These are phyloP conservation scores for Mucor lusitanicus DNA, from an alignment of 371 early-diverging fungal genomes.

Conservation along the genomic window DNA sequence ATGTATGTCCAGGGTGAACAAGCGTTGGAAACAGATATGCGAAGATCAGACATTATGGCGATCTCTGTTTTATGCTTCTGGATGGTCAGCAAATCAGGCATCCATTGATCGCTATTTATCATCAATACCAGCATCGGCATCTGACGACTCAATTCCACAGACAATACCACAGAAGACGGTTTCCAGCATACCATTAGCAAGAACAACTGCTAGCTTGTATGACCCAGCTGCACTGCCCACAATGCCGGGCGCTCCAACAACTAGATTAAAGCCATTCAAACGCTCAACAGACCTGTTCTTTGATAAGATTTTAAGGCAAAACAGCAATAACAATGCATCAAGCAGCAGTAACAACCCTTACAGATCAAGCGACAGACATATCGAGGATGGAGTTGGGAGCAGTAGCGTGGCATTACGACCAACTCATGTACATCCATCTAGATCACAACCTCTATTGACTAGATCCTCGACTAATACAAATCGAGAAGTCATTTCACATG, in stretches of 20 bases:
- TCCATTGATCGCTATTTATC: constrained; percentile 50
- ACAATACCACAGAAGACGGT: constrained; percentile 5
- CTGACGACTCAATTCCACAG: neutral
- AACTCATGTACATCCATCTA: constrained; percentile 16
- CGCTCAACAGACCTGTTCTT: constrained; percentile 11
- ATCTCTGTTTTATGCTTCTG: constrained; percentile 46
- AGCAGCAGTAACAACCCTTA: neutral
- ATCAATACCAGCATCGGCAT: constrained; percentile 18
- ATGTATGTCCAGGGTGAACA: constrained; percentile 54
- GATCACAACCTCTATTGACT: constrained; percentile 19
- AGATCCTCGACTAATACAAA: neutral
- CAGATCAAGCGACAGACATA: neutral
- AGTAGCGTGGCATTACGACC: constrained; percentile 1
- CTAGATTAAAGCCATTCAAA: constrained; percentile 17
- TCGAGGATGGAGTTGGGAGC: neutral
- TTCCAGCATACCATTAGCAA: constrained; percentile 8
- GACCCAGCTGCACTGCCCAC: constrained; percentile 25
- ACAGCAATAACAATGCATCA: neutral
- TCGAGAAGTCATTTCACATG: constrained; percentile 9
- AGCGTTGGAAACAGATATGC: constrained; percentile 61
- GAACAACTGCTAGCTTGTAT: constrained; percentile 12
- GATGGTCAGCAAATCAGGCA: constrained; percentile 54
- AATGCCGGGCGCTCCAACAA: constrained; percentile 13
- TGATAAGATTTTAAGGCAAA: constrained; percentile 3
- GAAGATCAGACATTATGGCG: constrained; percentile 73